Evolutionary conservation across 2,329 filamentous ascomycete species (phyloP), one percentile per base, ranked within the genome.

Genomic region (Fonsecaea pedrosoi): DNA sequence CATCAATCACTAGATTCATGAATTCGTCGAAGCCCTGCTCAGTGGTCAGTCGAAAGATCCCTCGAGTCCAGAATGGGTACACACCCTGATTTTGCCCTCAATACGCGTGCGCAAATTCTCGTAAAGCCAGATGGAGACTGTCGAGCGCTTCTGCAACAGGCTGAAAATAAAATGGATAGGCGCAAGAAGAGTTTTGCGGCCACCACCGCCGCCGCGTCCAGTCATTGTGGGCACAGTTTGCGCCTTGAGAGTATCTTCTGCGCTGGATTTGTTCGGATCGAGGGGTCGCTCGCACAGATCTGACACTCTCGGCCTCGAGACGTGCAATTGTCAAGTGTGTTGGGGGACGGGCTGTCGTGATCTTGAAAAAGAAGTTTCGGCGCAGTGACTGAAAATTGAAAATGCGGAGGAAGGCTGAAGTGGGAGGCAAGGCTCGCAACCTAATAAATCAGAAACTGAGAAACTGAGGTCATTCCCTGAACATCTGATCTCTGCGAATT

Each of bases 1-100:
- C 93, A 76, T 99, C 95, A 72, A 97, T 87, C 45, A 98, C 95
- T 58, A 99, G 84, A 82, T 99, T 99, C 94, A 99, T 97, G 82
- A 98, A 99, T 80, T 99, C 95, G 78, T 99, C 95, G 73, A 99
- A 99, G 13, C 95, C 94, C 93, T 97, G n/a, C 53, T 38, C 30
- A 15, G 45, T 2, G 15, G 42, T 71, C 63, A 73, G 70, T 40
- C 21, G n/a, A 21, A 55, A n/a, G n/a, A 54, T 34, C n/a, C 12
- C 54, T 65, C 35, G 6, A 55, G 54, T 25, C 32, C 45, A 50
- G 18, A 15, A 15, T 15, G 25, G 34, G 40, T 30, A 80, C 89
- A 70, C 79, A 96, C 94, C 76, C 95, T 88, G 72, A 99, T 97
- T 82, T 94, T 97, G 69, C 95, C 95, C 82, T 98, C 94, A 76